Conservation (phyloP, 192 early-diverging fungal genomes). For the Backusella macrospora region DNA sequence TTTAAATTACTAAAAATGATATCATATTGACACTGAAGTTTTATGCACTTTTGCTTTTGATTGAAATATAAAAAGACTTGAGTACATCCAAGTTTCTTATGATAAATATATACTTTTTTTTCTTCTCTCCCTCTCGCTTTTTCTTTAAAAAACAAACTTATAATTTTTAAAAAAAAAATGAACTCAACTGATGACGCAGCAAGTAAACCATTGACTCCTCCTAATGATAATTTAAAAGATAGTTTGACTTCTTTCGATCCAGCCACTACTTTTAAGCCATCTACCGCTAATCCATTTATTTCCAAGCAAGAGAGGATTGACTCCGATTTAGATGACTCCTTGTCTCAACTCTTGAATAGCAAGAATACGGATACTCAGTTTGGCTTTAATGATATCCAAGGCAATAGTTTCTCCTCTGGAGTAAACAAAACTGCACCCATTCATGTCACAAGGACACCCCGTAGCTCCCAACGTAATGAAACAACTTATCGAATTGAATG, state of each 20-base stretch:
- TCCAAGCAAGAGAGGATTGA: not conserved
- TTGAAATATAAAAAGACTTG: constrained; percentile 4
- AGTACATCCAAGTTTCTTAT: not conserved
- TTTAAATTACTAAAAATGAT: not conserved
- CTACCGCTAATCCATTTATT: not conserved
- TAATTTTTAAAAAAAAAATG: not conserved
- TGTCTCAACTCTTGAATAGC: not conserved
- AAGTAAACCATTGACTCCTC: constrained; percentile 5
- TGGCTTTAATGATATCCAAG: not conserved
- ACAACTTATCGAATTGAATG: constrained; percentile 22
- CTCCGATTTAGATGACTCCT: not conserved
- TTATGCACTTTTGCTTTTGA: not conserved
- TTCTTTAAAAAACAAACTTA: too few relatives aligned
- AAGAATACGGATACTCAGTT: not conserved
- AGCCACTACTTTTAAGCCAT: not conserved
- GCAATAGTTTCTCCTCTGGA: not conserved
- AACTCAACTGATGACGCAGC: not conserved
- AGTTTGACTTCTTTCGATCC: not conserved
- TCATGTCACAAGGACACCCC: not conserved
- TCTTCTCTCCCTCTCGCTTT: not conserved
- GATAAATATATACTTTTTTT: not conserved
- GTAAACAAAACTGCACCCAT: not conserved
- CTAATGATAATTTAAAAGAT: not conserved
- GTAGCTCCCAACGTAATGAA: constrained; percentile 15
- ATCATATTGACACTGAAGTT: constrained; percentile 1